Evolutionary conservation across 805 yeast genomes (phyloP).

Genomic region (Priceomyces castillae): DNA sequence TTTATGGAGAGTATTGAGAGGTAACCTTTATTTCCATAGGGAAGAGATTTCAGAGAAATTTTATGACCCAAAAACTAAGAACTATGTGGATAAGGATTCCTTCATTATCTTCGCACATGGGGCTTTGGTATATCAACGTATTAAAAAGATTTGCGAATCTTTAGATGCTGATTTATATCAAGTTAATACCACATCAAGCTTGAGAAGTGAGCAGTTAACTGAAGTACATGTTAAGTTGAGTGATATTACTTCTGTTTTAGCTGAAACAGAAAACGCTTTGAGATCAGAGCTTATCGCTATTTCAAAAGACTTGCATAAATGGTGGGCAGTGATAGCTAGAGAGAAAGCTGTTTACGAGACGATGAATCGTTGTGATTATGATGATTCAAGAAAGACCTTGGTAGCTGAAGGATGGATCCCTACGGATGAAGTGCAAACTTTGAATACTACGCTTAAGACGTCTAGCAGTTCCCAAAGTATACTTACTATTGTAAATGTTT

Average conservation of each 20-base stretch:
- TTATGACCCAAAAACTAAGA: conserved; percentile 57
- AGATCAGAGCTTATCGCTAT: conserved; percentile 75
- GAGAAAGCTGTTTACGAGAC: conserved; percentile 83
- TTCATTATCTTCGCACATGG: conserved; percentile 95
- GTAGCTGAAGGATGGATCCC: conserved; percentile 99
- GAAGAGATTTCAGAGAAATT: conserved; percentile 69
- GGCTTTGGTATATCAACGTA: conserved; percentile 62
- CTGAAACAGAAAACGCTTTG: conserved; percentile 55
- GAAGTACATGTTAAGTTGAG: conserved; percentile 26
- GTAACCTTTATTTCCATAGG: conserved; percentile 78
- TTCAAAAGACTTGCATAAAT: conserved; percentile 68
- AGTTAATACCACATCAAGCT: conserved; percentile 42
- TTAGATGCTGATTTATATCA: conserved; percentile 77
- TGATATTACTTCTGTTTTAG: conserved; percentile 36
- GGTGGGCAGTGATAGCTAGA: conserved; percentile 61
- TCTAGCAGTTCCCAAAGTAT: conserved; percentile 52
- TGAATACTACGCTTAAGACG: conserved; percentile 64
- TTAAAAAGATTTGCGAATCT: conserved; percentile 82
- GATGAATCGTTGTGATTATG: conserved; percentile 77
- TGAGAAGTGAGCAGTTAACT: conserved; percentile 29
- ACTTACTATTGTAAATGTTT: conserved; percentile 50
- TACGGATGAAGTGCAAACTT: conserved; percentile 62
- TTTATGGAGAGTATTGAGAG: conserved; percentile 89
- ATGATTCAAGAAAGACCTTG: conserved; percentile 77
- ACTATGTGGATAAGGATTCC: conserved; percentile 66